Conservation (phyloP, 495 filamentous ascomycete species). For the Xylaria acuta region DNA sequence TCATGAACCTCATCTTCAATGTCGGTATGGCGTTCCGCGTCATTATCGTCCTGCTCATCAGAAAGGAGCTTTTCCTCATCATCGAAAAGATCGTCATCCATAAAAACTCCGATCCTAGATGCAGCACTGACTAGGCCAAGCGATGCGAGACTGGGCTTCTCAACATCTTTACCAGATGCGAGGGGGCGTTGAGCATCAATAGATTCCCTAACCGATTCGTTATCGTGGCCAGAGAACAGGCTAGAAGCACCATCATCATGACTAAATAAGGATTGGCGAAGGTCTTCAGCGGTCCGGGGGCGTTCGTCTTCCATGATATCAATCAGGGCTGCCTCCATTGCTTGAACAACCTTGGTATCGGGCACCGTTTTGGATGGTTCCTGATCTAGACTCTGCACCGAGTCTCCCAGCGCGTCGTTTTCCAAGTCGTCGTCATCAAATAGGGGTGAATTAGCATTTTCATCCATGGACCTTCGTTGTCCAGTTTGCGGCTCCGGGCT, state of each 20-base stretch:
- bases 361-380: constrained; percentile 48
- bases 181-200: constrained; percentile 55
- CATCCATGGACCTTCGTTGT: constrained; percentile 56
- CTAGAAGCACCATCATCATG: constrained; percentile 59
- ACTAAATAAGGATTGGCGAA: constrained; percentile 62
- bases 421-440: constrained; percentile 64
- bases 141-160: constrained; percentile 86
- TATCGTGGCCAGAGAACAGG: constrained; percentile 53
- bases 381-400: constrained; percentile 60
- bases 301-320: constrained; percentile 83
- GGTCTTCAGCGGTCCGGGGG: constrained; percentile 66
- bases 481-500: constrained; percentile 43
- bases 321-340: constrained; percentile 93
- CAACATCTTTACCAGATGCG: constrained; percentile 55
- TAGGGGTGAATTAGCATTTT: constrained; percentile 49
- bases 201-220: constrained; percentile 58
- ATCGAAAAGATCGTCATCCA: constrained; percentile 89
- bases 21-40: constrained; percentile 64
- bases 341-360: constrained; percentile 75
- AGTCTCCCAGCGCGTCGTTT: constrained; percentile 58
- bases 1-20: constrained; percentile 87
- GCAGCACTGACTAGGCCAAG: constrained; percentile 85
- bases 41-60: constrained; percentile 80
- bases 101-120: constrained; percentile 84
- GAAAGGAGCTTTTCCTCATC: constrained; percentile 87